These are phyloP conservation scores for Hypoxylon sp. DNA, from an alignment of 2,329 filamentous ascomycete genomes.

Conservation along the genomic window DNA sequence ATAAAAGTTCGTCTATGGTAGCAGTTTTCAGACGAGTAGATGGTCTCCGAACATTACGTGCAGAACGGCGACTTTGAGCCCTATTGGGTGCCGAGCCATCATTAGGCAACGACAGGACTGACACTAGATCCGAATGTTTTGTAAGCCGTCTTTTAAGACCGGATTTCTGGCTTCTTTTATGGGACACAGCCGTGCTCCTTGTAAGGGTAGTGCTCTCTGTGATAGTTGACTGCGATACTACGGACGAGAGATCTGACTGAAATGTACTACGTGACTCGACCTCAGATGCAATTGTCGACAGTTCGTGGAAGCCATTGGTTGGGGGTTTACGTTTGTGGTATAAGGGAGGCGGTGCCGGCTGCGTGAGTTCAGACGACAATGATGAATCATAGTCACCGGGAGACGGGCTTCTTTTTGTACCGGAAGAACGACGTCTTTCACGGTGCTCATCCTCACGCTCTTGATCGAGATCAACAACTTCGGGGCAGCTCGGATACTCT, in stretches of 20 bases:
- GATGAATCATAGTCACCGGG: conserved; percentile 56
- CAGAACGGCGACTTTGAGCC: conserved; percentile 79
- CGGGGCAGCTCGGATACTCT: conserved; percentile 66
- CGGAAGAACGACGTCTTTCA: conserved; percentile 54
- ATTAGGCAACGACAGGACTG: conserved; percentile 84
- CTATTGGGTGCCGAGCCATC: conserved; percentile 69
- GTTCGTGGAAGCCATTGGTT: conserved; percentile 68
- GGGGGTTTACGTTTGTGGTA: conserved; percentile 60
- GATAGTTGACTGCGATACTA: conserved; percentile 65
- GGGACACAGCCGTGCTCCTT: conserved; percentile 62
- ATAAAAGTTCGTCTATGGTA: conserved; percentile 81
- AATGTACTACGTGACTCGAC: conserved; percentile 61
- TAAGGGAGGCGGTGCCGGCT: conserved; percentile 38
- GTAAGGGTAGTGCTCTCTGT: conserved; percentile 68
- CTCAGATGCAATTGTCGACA: conserved; percentile 72
- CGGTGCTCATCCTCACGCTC: conserved; percentile 50
- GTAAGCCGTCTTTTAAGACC: conserved; percentile 83
- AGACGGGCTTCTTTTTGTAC: conserved; percentile 53
- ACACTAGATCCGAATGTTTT: conserved; percentile 94
- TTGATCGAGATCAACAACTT: conserved; percentile 54
- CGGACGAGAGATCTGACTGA: conserved; percentile 67
- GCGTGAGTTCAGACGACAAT: conserved; percentile 52
- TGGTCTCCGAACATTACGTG: conserved; percentile 82
- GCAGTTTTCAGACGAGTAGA: conserved; percentile 76
- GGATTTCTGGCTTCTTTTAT: conserved; percentile 64